Conservation (phyloP, 2,329 filamentous ascomycete species). For the Claviceps lovelessii region DNA sequence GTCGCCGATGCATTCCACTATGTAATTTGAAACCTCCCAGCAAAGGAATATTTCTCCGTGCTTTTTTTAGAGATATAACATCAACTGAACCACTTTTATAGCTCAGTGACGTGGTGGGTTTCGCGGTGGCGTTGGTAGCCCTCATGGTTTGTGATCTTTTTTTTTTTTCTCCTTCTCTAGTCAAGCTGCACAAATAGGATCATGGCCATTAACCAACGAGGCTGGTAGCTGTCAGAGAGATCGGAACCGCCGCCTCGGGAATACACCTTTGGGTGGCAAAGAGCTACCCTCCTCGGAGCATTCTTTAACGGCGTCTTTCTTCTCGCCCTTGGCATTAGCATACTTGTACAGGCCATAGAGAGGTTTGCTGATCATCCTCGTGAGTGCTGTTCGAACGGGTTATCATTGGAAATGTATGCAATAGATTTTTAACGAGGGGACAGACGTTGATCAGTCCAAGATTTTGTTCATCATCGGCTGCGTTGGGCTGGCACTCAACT, state of each 20-base stretch:
- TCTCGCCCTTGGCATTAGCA: constrained; percentile 55
- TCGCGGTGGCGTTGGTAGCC: constrained; percentile 50
- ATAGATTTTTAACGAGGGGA: constrained; percentile 1
- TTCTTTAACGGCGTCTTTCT: constrained; percentile 74
- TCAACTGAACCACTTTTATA: constrained; percentile 23
- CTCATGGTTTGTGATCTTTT: constrained; percentile 34
- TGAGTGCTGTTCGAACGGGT: constrained; percentile 17
- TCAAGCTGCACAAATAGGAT: not conserved
- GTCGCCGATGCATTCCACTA: constrained; percentile 71
- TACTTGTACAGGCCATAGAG: constrained; percentile 59
- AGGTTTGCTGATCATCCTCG: constrained; percentile 46
- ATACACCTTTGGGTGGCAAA: constrained; percentile 57
- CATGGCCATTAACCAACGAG: not conserved
- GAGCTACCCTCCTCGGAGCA: constrained; percentile 56
- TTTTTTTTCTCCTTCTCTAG: no score
- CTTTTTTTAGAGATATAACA: not conserved
- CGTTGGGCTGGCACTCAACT: constrained; percentile 51
- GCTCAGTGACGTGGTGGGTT: constrained; percentile 59
- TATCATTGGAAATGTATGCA: not conserved
- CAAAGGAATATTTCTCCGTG: not conserved
- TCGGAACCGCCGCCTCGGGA: constrained; percentile 34
- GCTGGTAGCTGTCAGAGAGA: constrained; percentile 35
- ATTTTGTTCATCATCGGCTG: constrained; percentile 56
- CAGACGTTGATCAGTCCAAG: constrained; percentile 49
- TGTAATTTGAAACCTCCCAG: constrained; percentile 22